Evolutionary conservation across 2,329 filamentous ascomycete species (phyloP), one percentile per base, ranked within the genome.

Genomic region (Corniculantispora saksenae): DNA sequence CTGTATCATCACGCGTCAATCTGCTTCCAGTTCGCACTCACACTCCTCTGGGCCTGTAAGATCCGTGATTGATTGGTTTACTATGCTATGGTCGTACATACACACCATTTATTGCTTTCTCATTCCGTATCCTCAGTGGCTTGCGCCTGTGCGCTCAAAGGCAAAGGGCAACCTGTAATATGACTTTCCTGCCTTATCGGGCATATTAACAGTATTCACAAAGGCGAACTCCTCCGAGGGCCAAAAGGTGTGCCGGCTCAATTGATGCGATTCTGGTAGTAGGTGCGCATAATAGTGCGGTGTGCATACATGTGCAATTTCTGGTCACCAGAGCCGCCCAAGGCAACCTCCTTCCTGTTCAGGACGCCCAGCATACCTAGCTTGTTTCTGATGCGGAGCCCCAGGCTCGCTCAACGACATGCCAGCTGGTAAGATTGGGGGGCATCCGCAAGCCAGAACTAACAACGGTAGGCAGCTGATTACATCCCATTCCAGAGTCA

Each of bases 331-430:
- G 40, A 50, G 40, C 61, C 27, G 40, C 54, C 51, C 32, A 17
- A 27, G 23, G 25, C 32, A 38, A 27, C 32, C 54, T 53, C 32
- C 54, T 63, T 51, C 45, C 61, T 35, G 40, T 50, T 57, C 45
- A 43, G 45, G 61, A 43, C 61, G 54, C 43, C 29, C 35, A 29
- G 32, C 53, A 43, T 58, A 29, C 27, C 61, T 63, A 43, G 21
- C 29, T 35, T 58, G 29, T 40, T 51, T 50, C 61, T 19, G 23
- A 12, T 32, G 54, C 61, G 29, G 51, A 56, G 40, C 40, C 32
- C 17, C 45, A 51, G 23, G 12, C 23, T 63, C 21, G n/a, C 5
- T 47, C 23, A 55, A 58, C 3, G 4, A 50, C 47, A 47, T 47
- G 9, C 60, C 50, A 48, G 43, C 29, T 15, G 55, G 45, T 51